Percentiles rank a stretch among this genome's conserved stretches.
phyloP scores from a whole-genome alignment of 495 filamentous ascomycete genomes.

The Aspergillus haitiensis region DNA sequence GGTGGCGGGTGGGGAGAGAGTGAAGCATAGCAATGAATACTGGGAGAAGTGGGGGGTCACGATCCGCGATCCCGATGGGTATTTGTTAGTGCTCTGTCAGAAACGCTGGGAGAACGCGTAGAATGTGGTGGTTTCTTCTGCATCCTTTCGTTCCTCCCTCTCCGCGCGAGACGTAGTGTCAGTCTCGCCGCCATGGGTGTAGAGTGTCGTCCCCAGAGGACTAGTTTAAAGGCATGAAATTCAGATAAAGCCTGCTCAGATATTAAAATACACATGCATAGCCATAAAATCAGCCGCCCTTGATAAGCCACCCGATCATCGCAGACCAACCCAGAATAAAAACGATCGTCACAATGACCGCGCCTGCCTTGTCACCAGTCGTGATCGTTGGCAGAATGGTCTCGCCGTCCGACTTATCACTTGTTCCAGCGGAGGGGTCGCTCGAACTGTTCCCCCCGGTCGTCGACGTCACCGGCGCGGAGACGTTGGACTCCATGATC shows the following conservation, averaged over 20 bases:
- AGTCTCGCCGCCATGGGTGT: no score
- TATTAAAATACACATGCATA: no score
- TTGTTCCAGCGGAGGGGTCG: constrained; percentile 39
- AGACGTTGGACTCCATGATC: constrained; percentile 22
- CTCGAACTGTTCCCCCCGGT: constrained; percentile 53
- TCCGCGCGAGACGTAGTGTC: no score
- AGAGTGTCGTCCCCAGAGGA: no score
- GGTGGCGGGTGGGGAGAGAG: not conserved
- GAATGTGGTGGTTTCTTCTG: no score
- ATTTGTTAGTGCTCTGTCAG: not conserved
- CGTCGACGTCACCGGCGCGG: constrained; percentile 34
- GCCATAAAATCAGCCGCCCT: constrained; percentile 6
- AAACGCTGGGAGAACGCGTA: not conserved
- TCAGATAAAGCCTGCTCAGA: no score
- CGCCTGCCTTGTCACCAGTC: constrained; percentile 57
- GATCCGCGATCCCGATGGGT: constrained; percentile 1
- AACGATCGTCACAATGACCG: constrained; percentile 61
- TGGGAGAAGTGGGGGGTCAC: constrained; percentile 5
- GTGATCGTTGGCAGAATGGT: constrained; percentile 42
- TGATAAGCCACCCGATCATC: constrained; percentile 25
- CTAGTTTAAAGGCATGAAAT: no score
- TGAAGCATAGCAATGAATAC: constrained; percentile 1
- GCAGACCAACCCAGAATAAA: constrained; percentile 41
- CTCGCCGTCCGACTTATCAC: constrained; percentile 16
- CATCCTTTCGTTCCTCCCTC: no score